Evolutionary conservation across 805 yeast species (phyloP).

Genomic region (Metschnikowia cerradonensis): DNA sequence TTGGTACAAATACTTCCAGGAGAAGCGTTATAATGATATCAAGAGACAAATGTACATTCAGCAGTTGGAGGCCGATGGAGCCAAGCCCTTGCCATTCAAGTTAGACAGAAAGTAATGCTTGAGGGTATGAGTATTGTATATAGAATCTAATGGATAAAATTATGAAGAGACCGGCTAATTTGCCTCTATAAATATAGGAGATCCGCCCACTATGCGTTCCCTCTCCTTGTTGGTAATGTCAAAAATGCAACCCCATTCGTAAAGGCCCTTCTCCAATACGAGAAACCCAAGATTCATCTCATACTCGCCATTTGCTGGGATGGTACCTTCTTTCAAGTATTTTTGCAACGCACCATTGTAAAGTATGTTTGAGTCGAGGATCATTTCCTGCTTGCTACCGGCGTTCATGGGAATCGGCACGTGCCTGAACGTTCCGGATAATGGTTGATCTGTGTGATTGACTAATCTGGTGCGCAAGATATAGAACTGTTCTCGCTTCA

Average conservation of each 20-base stretch:
- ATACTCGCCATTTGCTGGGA: constrained; percentile 41
- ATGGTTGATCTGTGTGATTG: constrained; percentile 41
- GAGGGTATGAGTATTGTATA: constrained; percentile 4
- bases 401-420: constrained; percentile 39
- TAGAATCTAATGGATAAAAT: constrained; percentile 5
- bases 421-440: constrained; percentile 59
- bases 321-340: constrained; percentile 35
- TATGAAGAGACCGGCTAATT: constrained; percentile 10
- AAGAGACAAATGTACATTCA: constrained; percentile 63
- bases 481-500: constrained; percentile 45
- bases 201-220: constrained; percentile 23
- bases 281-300: constrained; percentile 52
- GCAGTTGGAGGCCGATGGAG: constrained; percentile 67
- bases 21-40: constrained; percentile 76
- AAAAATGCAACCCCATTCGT: constrained; percentile 63
- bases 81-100: constrained; percentile 25
- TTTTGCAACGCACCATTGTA: constrained; percentile 71
- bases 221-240: constrained; percentile 22
- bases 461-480: constrained; percentile 45
- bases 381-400: constrained; percentile 12
- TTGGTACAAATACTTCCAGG: constrained; percentile 89
- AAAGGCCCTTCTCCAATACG: constrained; percentile 72
- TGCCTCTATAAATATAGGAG: constrained; percentile 32
- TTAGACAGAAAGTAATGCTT: constrained; percentile 21
- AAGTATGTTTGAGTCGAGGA: constrained; percentile 54